Base-by-base conservation (phyloP, 192 early-diverging fungal species). In the Diversispora eburnea region DNA sequence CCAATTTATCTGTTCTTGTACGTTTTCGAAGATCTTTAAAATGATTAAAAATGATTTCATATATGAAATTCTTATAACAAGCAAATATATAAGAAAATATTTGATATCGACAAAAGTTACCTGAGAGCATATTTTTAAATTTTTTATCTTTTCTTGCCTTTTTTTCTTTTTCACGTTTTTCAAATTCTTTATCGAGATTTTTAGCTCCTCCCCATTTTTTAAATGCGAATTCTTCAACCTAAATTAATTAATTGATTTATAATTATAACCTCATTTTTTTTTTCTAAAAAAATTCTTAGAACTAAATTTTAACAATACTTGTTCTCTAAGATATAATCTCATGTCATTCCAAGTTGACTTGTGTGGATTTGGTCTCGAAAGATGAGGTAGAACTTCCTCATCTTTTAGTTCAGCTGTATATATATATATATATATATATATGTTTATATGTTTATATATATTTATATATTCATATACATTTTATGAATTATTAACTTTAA, bases 271-370 rank as follows among this genome's bases (percentile, higher is more conserved):
- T 10, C 10, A 52, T 19, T 17, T 17, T 59, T 3, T 58, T 22
- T 17, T 41, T 15, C 5, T 70, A n/a, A 9, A 25, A 60, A 10
- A 48, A 41, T 42, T 19, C 6, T 8, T 3, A 9, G 54, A 6
- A 5, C n/a, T 54, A 54, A 17, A 10, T 13, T 17, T 10, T 49
- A 75, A 17, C 17, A 46, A 58, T 76, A 89, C 91, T 77, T 94
- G 91, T 70, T 83, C 82, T 15, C 95, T 85, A 19, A 97, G 82
- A 70, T 94, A 99, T 19, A 99, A 81, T 78, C 95, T 88, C 97
- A 99, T 99, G 81, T 95, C 95, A 82, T 93, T 94, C 89, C 94
- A 99, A 3, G 94, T 95, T 0, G 91, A 87, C 73, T 97, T 98
- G 74, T 92, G 93, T 39, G 97, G 97, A 75, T 99, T 99, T 41